phyloP scores from a whole-genome alignment of 1,284 basidiomycete genomes.

The Apiotrichum akiyoshidainum region DNA sequence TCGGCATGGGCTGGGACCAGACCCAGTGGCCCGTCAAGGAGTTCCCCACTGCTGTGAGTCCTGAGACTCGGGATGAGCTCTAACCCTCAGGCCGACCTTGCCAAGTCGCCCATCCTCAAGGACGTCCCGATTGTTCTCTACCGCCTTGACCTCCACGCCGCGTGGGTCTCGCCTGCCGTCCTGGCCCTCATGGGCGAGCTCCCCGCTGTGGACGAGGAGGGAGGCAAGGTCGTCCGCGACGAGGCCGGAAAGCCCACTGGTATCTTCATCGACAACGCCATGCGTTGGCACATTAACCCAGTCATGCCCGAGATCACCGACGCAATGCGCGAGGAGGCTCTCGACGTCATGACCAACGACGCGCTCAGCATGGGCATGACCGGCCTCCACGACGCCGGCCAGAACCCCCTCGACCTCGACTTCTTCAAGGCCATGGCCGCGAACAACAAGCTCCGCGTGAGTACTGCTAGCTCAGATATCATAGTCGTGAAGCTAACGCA shows the following conservation, averaged over 20 bases:
- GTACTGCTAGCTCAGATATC: slow-evolving; percentile 23
- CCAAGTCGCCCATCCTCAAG: slow-evolving; percentile 61
- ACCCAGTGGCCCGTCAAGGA: slow-evolving; percentile 59
- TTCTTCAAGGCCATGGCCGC: slow-evolving; percentile 71
- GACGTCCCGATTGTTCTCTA: slow-evolving; percentile 66
- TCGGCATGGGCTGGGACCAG: slow-evolving; percentile 92
- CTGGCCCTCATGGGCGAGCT: slow-evolving; percentile 59
- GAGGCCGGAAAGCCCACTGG: slow-evolving; percentile 67
- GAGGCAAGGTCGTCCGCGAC: slow-evolving; percentile 72
- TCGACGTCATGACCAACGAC: slow-evolving; percentile 63
- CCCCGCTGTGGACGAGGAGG: slow-evolving; percentile 61
- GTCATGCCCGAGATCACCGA: slow-evolving; percentile 63
- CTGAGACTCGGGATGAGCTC: background rate
- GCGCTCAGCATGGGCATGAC: slow-evolving; percentile 73
- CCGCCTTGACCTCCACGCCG: slow-evolving; percentile 76
- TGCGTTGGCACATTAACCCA: slow-evolving; percentile 36
- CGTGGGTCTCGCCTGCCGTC: slow-evolving; percentile 71
- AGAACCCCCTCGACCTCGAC: slow-evolving; percentile 57
- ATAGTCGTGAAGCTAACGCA: background rate
- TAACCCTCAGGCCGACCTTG: slow-evolving; percentile 59
- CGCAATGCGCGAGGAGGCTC: slow-evolving; percentile 59
- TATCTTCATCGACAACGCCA: slow-evolving; percentile 51
- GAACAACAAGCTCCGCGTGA: slow-evolving; percentile 62
- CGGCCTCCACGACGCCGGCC: slow-evolving; percentile 74
- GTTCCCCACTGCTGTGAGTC: slow-evolving; percentile 74